Evolutionary conservation across 805 yeast species (phyloP).

Genomic region (Monosporozyma aerobia): DNA sequence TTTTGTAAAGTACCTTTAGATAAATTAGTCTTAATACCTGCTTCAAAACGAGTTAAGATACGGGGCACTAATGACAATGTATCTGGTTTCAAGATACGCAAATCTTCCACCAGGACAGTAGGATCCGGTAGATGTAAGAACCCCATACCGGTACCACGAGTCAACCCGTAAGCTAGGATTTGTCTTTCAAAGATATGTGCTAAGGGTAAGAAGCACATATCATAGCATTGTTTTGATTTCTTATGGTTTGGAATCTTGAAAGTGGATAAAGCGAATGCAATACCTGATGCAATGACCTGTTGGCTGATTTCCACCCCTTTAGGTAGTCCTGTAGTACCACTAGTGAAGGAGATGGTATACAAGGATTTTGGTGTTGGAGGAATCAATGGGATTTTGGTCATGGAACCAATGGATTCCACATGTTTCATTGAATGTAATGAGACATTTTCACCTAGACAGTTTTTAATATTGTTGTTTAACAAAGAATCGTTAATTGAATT

Average conservation of each 20-base stretch:
- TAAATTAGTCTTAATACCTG: conserved; percentile 41
- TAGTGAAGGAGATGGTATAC: conserved; percentile 61
- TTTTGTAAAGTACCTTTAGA: conserved; percentile 16
- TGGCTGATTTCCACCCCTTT: conserved; percentile 60
- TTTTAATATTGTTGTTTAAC: conserved; percentile 17
- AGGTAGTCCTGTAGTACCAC: conserved; percentile 70
- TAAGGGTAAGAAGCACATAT: conserved; percentile 42
- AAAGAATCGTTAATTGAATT: conserved; percentile 26
- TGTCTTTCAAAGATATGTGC: conserved; percentile 51
- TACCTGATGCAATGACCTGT: conserved; percentile 40
- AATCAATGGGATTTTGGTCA: conserved; percentile 34
- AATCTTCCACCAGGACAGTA: conserved; percentile 48
- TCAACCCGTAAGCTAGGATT: conserved; percentile 35
- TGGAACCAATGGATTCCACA: conserved; percentile 34
- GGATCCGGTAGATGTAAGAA: conserved; percentile 47
- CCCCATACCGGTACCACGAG: conserved; percentile 43
- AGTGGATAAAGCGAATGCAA: conserved; percentile 35
- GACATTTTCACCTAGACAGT: conserved; percentile 26
- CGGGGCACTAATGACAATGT: conserved; percentile 54
- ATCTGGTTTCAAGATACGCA: conserved; percentile 45
- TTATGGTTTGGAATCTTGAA: conserved; percentile 23
- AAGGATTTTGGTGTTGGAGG: conserved; percentile 45
- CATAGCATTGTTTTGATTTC: conserved; percentile 21
- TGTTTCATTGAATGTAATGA: conserved; percentile 37
- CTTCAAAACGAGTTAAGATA: conserved; percentile 51